A percentile compares a stretch with the other conserved stretches of the same genome.
These are phyloP conservation scores for Straminergon stramineum DNA, from an alignment of 225 moss, liverwort and hornwort species.

Conservation along the genomic window DNA sequence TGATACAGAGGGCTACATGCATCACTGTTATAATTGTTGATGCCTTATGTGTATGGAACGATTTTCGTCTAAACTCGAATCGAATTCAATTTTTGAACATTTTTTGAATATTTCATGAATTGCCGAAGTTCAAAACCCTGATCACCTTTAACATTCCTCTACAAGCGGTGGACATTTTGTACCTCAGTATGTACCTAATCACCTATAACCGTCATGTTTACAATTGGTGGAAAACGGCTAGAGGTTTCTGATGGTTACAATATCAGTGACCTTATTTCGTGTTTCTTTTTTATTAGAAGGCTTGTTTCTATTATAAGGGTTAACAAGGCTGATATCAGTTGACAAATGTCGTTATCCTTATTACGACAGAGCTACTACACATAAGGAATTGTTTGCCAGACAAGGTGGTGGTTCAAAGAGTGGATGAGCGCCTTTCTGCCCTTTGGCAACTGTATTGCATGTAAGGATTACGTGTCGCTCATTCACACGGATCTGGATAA, in stretches of 20 bases:
- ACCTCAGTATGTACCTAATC: background rate
- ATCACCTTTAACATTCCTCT: background rate
- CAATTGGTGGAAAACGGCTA: background rate
- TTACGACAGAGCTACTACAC: conserved; percentile 59
- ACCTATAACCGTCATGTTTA: background rate
- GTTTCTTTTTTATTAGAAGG: background rate
- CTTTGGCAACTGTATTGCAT: conserved; percentile 85
- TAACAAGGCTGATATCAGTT: background rate
- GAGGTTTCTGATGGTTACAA: background rate
- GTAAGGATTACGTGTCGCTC: conserved; percentile 88
- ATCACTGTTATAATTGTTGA: background rate
- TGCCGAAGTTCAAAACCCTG: background rate
- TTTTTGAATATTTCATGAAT: background rate
- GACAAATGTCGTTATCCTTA: background rate
- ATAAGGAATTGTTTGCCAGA: conserved; percentile 76
- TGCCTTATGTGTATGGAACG: background rate
- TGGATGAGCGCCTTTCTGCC: conserved; percentile 80
- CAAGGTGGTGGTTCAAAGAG: conserved; percentile 76
- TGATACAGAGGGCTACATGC: background rate
- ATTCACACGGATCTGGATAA: conserved; percentile 86
- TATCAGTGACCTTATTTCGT: background rate
- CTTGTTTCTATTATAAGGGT: background rate
- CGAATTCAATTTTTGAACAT: background rate
- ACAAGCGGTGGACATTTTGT: background rate
- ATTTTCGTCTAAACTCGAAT: background rate